Base-by-base conservation (phyloP, 495 filamentous ascomycete species). In the Aspergillus incahuasiensis region DNA sequence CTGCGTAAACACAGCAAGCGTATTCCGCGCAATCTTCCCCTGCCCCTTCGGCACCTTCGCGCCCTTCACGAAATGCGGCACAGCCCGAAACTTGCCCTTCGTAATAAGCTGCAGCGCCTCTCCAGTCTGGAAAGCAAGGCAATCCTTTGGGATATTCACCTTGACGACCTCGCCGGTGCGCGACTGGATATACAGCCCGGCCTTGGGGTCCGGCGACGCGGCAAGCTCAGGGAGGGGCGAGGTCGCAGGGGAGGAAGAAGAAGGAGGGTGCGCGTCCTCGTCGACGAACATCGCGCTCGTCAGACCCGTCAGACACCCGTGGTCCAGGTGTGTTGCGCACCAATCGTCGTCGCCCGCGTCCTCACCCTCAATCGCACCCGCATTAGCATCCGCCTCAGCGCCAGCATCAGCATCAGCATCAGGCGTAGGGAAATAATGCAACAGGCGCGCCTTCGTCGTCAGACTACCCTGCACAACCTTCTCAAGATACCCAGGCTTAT, bases 231-330 rank as follows among this genome's bases (percentile, higher is more conserved):
- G 76, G 6, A 96, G 80, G 6, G 7, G 20, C 6, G n/a, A 11
- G 5, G 52, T 6, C 3, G 40, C 20, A 12, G 42, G 30, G n/a
- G 52, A 21, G 4, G 65, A 63, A 19, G 67, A 63, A 19, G 67
- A 63, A 5, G 66, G 67, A 5, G 78, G 74, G n/a, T 72, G 71
- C 35, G 65, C 63, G 12, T 77, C 70, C 71, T 97, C 92, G 67
- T 97, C 90, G 59, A 97, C 78, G 67, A 95, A 99, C 89, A 97
- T 94, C 39, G 92, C 91, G 6, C 87, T 91, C 0, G 95, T 99
- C 28, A 99, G 78, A 16, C 94, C 94, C 0, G 91, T 96, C 21
- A 98, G 76, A 68, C 94, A 97, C 47, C 92, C 91, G 59, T 96
- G 90, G 67, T 96, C 92, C 46, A 92, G 74, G 67, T 98, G 95